phyloP scores from a whole-genome alignment of 306 rosid species.

The Cucumis cinereus region DNA sequence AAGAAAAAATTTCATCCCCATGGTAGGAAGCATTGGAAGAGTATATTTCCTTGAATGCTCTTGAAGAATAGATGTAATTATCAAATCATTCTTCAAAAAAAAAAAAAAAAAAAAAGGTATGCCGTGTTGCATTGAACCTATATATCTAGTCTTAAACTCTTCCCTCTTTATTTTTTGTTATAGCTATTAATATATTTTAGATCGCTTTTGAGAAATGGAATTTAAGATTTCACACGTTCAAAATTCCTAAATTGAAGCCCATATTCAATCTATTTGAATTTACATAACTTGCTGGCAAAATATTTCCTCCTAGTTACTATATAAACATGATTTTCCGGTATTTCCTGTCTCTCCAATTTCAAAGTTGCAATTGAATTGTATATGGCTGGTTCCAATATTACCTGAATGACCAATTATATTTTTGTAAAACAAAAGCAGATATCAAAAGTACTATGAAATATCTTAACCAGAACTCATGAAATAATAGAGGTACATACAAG shows the following conservation, averaged over 20 bases:
- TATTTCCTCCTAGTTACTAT: neutral
- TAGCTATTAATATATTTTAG: no score
- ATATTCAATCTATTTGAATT: neutral
- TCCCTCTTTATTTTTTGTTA: neutral
- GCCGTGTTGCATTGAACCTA: no score
- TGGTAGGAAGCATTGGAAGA: no score
- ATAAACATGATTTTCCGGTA: neutral
- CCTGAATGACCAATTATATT: neutral
- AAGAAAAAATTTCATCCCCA: no score
- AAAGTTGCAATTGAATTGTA: neutral
- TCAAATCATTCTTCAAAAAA: no score
- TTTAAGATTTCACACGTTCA: neutral
- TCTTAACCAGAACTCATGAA: neutral
- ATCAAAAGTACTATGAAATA: neutral
- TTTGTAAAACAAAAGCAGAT: neutral
- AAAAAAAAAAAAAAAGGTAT: no score
- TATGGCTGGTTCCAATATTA: neutral
- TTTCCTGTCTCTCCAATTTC: neutral
- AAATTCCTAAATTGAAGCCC: neutral
- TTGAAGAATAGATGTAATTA: no score
- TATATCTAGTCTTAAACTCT: no score
- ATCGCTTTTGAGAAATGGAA: no score
- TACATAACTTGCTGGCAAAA: neutral
- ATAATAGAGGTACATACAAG: conserved; percentile 46
- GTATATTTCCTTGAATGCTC: no score